These are phyloP conservation scores for Emmonsia crescens DNA, from an alignment of 2,329 filamentous ascomycete species.

Conservation along the genomic window DNA sequence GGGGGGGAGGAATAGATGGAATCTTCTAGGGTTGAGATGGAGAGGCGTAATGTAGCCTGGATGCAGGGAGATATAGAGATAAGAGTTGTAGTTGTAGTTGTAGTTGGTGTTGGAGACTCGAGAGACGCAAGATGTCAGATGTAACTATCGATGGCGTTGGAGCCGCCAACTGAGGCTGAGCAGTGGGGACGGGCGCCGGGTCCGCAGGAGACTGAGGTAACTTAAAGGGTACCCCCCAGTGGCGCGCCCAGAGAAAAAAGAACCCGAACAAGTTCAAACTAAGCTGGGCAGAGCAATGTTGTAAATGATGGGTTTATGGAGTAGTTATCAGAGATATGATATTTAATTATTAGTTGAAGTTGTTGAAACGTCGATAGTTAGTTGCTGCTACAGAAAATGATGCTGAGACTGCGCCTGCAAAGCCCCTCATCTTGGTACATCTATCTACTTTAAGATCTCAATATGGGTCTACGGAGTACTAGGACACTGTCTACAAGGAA, in stretches of 20 bases:
- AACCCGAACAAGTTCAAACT: background rate
- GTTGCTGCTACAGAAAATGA: background rate
- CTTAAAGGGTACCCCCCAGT: background rate
- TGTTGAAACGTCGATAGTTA: background rate
- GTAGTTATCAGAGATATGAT: background rate
- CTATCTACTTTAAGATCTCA: too few species aligned
- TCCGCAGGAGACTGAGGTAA: background rate
- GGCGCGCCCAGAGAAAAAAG: background rate
- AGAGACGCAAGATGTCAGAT: background rate
- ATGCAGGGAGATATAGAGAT: background rate
- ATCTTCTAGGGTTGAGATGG: background rate
- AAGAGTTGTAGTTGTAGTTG: background rate
- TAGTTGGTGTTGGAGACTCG: background rate
- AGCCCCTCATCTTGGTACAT: background rate
- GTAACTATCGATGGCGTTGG: background rate
- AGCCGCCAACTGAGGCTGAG: conserved; percentile 3
- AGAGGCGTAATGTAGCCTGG: background rate
- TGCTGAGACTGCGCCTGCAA: too few species aligned
- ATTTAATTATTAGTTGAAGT: background rate
- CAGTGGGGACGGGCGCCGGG: background rate
- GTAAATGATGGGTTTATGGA: too few species aligned
- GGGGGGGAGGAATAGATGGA: background rate
- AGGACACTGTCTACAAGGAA: background rate
- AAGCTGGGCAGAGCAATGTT: background rate
- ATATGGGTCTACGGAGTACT: background rate